Evolutionary conservation across 345 rosid species (phyloP), one percentile per base, ranked within the genome.

Genomic region (Eucalyptus erythrocorys): DNA sequence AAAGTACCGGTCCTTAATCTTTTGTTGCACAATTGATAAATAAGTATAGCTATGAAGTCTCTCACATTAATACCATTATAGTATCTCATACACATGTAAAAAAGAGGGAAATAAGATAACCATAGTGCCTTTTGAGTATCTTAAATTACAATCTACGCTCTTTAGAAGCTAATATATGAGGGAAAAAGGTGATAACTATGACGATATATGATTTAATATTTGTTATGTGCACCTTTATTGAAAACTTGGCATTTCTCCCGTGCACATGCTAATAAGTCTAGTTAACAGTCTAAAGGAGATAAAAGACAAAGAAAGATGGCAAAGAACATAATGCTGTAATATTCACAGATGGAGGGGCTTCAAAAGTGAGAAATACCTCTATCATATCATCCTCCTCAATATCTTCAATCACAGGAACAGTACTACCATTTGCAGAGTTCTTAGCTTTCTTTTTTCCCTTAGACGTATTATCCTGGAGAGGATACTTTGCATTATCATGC

Each of bases 401-500:
- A 87, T 97, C 96, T 86, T 98, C 98, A 85, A 98, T 95, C 88
- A 88, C 89, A 68, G 94, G 93, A 88, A 95, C 89, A 88, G 93
- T 90, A 93, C 82, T 88, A 86, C 93, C 95, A 89, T 91, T 96
- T 49, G 94, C 92, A 87, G 95, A 90, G 64, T 92, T 94, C 92
- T 96, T 98, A 88, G 94, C 97, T 92, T 98, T 97, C 96, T 93
- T 96, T 90, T 95, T 98, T 93, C 94, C 97, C 92, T 89, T 94
- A 37, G 48, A 92, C 49, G 85, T 87, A 92, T 95, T 97, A 86
- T 92, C 99, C 71, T 95, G 98, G 90, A 97, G 96, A n/a, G 99
- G 99, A 94, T 98, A 98, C 92, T 98, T 97, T 81, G 98, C 97
- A 95, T 95, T 97, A 90, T 98, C 99, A 89, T 97, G 99, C 92